Evolutionary conservation across 139 green algal genomes (phyloP).

Genomic region (Asterochloris erici): DNA sequence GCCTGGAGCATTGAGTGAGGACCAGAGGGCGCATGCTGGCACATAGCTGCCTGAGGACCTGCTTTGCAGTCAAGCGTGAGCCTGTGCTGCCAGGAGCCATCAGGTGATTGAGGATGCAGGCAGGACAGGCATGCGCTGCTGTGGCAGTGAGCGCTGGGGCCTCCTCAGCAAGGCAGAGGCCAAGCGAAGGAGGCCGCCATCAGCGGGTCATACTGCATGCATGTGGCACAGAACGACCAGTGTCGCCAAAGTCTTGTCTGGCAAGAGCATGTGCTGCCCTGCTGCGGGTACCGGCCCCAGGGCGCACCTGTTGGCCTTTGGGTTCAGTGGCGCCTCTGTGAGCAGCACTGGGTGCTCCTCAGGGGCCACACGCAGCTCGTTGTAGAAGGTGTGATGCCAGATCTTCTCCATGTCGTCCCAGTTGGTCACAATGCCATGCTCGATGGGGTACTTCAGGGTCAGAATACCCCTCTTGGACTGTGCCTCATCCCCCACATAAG

Average conservation of each 20-base stretch:
- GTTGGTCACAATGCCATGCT: conserved; percentile 97
- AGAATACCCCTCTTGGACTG: conserved; percentile 97
- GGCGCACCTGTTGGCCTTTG: conserved; percentile 84
- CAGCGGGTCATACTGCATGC: too few relatives aligned
- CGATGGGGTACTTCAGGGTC: conserved; percentile 96
- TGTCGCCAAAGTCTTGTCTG: not conserved
- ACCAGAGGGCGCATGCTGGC: too few relatives aligned
- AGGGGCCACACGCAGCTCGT: conserved; percentile 97
- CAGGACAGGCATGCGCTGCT: too few relatives aligned
- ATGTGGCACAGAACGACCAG: not conserved
- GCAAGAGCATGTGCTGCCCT: not conserved
- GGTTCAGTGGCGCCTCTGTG: conserved; percentile 98
- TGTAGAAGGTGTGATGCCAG: conserved; percentile 99
- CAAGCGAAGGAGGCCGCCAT: too few relatives aligned
- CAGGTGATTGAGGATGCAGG: too few relatives aligned
- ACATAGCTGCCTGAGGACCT: too few relatives aligned
- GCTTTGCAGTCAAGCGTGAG: too few relatives aligned
- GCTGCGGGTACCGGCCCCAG: not conserved
- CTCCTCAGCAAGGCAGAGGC: too few relatives aligned
- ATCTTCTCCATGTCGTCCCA: conserved; percentile 99
- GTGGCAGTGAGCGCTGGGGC: too few relatives aligned
- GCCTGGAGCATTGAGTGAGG: conserved; percentile 1
- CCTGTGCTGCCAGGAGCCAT: too few relatives aligned
- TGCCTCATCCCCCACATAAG: conserved; percentile 97
- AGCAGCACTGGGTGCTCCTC: conserved; percentile 99